Conservation (phyloP, 2,329 filamentous ascomycete genomes). For the Dryadomyces quercivorus region DNA sequence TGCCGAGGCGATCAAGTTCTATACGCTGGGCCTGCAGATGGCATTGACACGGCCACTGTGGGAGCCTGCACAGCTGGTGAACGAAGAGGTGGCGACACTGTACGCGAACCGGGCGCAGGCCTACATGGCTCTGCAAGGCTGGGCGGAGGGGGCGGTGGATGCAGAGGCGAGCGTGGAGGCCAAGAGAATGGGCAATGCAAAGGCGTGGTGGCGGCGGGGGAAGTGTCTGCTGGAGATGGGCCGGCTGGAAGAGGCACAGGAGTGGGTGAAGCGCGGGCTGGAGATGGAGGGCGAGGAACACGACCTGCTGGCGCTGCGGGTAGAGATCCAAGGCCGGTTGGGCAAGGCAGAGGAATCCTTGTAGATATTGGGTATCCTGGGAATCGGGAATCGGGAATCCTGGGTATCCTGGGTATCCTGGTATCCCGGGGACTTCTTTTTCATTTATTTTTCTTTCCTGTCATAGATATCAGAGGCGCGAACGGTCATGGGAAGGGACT, state of each 20-base stretch:
- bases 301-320: constrained; percentile 50
- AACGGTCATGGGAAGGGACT: neutral
- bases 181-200: constrained; percentile 75
- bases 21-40: constrained; percentile 84
- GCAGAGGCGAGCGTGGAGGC: constrained; percentile 81
- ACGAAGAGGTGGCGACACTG: constrained; percentile 71
- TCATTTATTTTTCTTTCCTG: neutral
- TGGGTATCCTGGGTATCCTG: too few species aligned
- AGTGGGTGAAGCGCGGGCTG: constrained; percentile 64
- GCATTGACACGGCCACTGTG: constrained; percentile 68
- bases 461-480: neutral
- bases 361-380: neutral
- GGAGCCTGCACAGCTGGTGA: constrained; percentile 74
- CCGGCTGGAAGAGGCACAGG: constrained; percentile 65
- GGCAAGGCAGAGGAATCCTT: constrained; percentile 4
- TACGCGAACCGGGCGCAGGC: constrained; percentile 85
- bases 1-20: constrained; percentile 66
- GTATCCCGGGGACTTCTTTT: neutral
- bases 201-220: constrained; percentile 87
- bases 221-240: constrained; percentile 87
- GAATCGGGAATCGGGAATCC: too few species aligned
- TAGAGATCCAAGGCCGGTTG: constrained; percentile 41
- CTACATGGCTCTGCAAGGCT: constrained; percentile 68
- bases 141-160: constrained; percentile 80
- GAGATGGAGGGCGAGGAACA: constrained; percentile 69